Conservation (phyloP, 225 moss, liverwort and hornwort genomes). For the Ulota crispa region DNA sequence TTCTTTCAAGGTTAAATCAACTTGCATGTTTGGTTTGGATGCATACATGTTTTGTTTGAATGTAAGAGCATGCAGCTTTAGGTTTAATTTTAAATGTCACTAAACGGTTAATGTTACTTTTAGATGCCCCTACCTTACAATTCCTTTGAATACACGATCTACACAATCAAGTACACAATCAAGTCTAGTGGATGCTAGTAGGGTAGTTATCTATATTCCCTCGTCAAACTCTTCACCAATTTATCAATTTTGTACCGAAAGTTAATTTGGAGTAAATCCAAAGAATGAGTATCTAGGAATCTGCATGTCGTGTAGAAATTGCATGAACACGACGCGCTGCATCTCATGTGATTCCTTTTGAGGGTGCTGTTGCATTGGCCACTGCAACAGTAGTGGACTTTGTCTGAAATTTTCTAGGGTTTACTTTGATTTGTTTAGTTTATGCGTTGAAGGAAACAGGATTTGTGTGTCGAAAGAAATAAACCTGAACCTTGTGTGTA, state of each 20-base stretch:
- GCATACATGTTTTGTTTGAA: no score
- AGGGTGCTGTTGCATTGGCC: neutral
- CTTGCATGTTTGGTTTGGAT: no score
- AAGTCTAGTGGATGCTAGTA: neutral
- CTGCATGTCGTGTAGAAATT: neutral
- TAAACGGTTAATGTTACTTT: no score
- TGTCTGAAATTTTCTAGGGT: neutral
- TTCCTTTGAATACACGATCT: neutral
- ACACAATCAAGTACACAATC: neutral
- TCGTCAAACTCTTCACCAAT: neutral
- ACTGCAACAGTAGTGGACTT: neutral
- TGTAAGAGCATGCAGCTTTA: no score
- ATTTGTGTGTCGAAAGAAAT: no score
- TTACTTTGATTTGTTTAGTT: neutral
- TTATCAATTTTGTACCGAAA: neutral
- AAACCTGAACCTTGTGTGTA: neutral
- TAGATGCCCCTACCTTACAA: no score
- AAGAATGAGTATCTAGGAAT: no score
- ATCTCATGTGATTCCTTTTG: neutral
- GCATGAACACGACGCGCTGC: neutral
- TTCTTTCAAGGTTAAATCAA: no score
- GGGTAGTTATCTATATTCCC: neutral
- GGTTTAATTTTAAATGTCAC: no score
- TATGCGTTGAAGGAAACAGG: neutral
- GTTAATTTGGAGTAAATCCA: neutral